Percentiles rank a stretch among this genome's conserved stretches.
phyloP scores from a whole-genome alignment of 169 alveolate genomes.

The Blepharisma undulans region DNA sequence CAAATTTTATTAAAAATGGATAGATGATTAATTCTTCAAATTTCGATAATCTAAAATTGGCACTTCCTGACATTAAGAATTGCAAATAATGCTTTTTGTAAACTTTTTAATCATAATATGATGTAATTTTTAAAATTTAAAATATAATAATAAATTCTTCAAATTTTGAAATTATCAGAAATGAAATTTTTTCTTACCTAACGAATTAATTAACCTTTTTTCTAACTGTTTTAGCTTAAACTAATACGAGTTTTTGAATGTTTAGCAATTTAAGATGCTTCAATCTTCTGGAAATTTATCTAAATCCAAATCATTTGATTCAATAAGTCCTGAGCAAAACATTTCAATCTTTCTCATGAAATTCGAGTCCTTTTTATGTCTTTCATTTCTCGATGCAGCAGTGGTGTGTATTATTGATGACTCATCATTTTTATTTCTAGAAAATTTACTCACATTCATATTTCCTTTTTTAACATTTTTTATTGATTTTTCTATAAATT shows the following conservation, averaged over 20 bases:
- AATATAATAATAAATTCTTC: too few species aligned
- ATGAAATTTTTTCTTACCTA: too few species aligned
- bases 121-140: too few species aligned
- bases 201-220: too few species aligned
- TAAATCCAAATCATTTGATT: background rate
- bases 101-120: too few species aligned
- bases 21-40: too few species aligned
- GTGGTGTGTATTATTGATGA: background rate
- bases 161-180: too few species aligned
- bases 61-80: too few species aligned
- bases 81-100: too few species aligned
- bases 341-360: background rate
- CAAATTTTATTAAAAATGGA: too few species aligned
- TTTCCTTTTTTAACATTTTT: background rate
- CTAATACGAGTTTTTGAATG: background rate
- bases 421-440: background rate
- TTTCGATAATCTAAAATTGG: too few species aligned
- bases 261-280: background rate
- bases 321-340: background rate
- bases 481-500: background rate
- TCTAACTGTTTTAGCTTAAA: too few species aligned
- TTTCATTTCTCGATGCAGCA: background rate
- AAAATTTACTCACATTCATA: background rate
- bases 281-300: background rate
- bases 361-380: background rate